Evolutionary conservation across 2,329 filamentous ascomycete species (phyloP), one percentile per base, ranked within the genome.

Genomic region (Xylaria sp.): DNA sequence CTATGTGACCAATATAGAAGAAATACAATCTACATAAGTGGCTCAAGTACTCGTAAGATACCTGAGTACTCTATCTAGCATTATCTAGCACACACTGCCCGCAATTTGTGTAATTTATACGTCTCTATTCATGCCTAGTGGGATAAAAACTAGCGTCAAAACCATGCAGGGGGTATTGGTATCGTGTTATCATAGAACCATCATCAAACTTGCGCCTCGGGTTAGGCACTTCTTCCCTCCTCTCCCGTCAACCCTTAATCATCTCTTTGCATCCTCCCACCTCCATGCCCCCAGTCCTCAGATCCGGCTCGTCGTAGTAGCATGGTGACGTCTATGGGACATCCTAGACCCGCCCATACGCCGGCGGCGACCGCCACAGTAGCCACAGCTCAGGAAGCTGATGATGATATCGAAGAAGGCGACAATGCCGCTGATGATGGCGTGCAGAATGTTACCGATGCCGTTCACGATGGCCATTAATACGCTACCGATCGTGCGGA

Each of bases 391-490:
- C 61, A 93, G 79, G 83, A 87, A 92, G 71, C 84, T 84, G 79
- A 93, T 87, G 78, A 93, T 83, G 79, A 91, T 88, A 78, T 86
- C 85, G 79, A 89, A 84, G 80, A 92, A 84, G 66, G 84, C 80
- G 70, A 92, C 88, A 75, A 93, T 80, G 75, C 88, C 91, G 78
- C 85, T 85, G 79, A 93, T 86, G 77, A 93, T 90, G 75, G 89
- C 88, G 71, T 85, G 86, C 61, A 91, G 82, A 80, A 92, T 87
- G 71, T 81, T 78, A 62, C 87, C 90, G 74, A 93, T 88, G 74
- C 86, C 90, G 73, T 88, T 86, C 73, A 93, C 85, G 75, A 93
- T 85, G 75, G 88, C 87, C 85, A 91, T 92, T 69, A 93, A 84
- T 77, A 85, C 86, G 71, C 82, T 82, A 63, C 90, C 91, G 79